A percentile compares a stretch with the other conserved stretches of the same genome.
Conservation (phyloP, 768 basidiomycete genomes). For the Lyophyllum shimeji region DNA sequence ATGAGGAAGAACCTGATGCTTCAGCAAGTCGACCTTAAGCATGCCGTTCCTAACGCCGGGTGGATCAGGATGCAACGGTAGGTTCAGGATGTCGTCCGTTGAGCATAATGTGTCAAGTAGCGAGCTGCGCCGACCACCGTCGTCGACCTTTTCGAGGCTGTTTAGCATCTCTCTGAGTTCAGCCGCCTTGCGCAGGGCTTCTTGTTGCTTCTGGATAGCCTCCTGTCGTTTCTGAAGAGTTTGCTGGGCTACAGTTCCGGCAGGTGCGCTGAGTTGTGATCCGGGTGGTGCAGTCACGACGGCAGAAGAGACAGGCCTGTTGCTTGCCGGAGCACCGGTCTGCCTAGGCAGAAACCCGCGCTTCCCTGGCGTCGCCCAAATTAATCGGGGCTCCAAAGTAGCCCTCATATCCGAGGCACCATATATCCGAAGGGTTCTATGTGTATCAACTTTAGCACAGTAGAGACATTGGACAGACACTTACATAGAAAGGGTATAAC, state of each 20-base stretch:
- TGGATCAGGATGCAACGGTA: conserved; percentile 71
- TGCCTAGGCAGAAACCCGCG: conserved; percentile 46
- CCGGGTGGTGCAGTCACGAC: conserved; percentile 18
- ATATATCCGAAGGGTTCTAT: conserved; percentile 70
- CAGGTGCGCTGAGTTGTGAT: conserved; percentile 16
- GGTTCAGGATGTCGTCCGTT: conserved; percentile 65
- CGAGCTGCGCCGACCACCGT: conserved; percentile 69
- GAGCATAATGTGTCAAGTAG: conserved; percentile 70
- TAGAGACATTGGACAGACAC: conserved; percentile 14
- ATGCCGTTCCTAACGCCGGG: conserved; percentile 69
- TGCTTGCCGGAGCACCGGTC: conserved; percentile 13
- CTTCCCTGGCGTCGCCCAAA: conserved; percentile 75
- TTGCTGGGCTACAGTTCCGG: conserved; percentile 35
- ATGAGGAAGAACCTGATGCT: conserved; percentile 63
- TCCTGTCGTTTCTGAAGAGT: conserved; percentile 46
- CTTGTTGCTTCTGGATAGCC: conserved; percentile 46
- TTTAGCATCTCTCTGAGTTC: conserved; percentile 68
- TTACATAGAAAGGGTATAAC: conserved; percentile 65
- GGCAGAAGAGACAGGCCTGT: conserved; percentile 6
- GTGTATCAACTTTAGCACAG: not conserved
- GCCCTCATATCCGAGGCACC: conserved; percentile 60
- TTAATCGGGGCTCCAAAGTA: conserved; percentile 61
- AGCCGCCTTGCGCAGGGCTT: conserved; percentile 56
- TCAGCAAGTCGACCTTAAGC: conserved; percentile 70
- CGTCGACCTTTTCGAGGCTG: conserved; percentile 73